These are phyloP conservation scores for Marchantia paleacea DNA, from an alignment of 225 moss, liverwort and hornwort species.

Conservation along the genomic window DNA sequence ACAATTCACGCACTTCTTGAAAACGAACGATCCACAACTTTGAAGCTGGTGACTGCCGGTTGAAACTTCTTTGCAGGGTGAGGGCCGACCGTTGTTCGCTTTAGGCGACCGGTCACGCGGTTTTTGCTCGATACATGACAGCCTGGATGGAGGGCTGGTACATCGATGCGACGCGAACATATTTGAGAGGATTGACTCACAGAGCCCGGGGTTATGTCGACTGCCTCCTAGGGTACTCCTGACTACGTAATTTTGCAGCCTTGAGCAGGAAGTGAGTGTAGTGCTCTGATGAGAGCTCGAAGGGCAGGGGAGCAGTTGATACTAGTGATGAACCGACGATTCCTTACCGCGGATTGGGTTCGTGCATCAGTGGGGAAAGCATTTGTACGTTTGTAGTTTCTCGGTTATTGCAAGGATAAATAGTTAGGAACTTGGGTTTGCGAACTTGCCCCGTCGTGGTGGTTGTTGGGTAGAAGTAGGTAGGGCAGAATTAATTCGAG, in stretches of 20 bases:
- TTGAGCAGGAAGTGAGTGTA: neutral
- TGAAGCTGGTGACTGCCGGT: neutral
- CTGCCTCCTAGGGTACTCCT: neutral
- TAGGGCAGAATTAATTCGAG: neutral
- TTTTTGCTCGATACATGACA: neutral
- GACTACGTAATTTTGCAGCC: neutral
- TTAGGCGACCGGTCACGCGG: neutral
- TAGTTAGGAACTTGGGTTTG: neutral
- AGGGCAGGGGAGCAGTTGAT: neutral
- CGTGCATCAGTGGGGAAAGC: neutral
- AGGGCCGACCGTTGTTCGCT: neutral
- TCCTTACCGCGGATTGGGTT: neutral
- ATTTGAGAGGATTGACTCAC: neutral
- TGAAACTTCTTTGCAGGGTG: neutral
- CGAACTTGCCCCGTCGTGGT: neutral
- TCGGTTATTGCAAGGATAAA: neutral
- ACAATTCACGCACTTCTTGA: neutral
- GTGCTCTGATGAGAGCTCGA: neutral
- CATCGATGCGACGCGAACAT: neutral
- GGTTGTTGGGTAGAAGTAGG: neutral
- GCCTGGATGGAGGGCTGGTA: slow-evolving; percentile 1
- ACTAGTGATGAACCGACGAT: neutral
- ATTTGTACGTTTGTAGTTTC: neutral
- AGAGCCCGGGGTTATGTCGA: neutral
- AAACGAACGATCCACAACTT: neutral